Evolutionary conservation across 768 basidiomycete genomes (phyloP).

Genomic region (Podaxis carcinomalis): DNA sequence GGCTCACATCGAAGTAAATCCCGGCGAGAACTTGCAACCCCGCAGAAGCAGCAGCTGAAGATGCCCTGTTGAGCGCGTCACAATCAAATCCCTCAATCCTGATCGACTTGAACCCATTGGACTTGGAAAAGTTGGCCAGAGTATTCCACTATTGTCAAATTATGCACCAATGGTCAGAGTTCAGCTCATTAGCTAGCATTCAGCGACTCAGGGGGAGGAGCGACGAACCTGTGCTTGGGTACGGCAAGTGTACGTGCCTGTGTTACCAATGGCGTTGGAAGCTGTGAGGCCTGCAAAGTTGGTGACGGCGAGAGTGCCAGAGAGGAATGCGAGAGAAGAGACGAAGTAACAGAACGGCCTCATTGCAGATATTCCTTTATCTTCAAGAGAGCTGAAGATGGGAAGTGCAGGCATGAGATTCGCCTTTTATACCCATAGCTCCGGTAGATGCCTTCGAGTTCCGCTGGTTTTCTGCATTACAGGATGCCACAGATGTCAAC

Average conservation of each 20-base stretch:
- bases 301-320: conserved; percentile 22
- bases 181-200: neutral
- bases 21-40: conserved; percentile 31
- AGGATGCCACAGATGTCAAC: neutral
- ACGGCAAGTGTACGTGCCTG: conserved; percentile 26
- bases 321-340: conserved; percentile 10
- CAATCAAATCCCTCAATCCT: conserved; percentile 34
- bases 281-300: conserved; percentile 28
- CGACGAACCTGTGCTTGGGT: conserved; percentile 27
- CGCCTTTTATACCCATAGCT: neutral
- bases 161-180: neutral
- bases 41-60: conserved; percentile 26
- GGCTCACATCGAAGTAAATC: conserved; percentile 25
- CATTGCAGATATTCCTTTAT: neutral
- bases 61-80: conserved; percentile 29
- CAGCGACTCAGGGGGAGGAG: neutral
- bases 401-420: neutral
- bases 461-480: neutral
- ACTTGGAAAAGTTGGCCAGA: conserved; percentile 25
- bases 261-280: conserved; percentile 28
- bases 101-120: conserved; percentile 28
- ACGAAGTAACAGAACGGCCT: neutral
- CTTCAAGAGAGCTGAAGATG: neutral
- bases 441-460: neutral
- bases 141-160: conserved; percentile 26